Evolutionary conservation across 345 rosid species (phyloP), one percentile per base, ranked within the genome.

Genomic region (Camelina laxa): DNA sequence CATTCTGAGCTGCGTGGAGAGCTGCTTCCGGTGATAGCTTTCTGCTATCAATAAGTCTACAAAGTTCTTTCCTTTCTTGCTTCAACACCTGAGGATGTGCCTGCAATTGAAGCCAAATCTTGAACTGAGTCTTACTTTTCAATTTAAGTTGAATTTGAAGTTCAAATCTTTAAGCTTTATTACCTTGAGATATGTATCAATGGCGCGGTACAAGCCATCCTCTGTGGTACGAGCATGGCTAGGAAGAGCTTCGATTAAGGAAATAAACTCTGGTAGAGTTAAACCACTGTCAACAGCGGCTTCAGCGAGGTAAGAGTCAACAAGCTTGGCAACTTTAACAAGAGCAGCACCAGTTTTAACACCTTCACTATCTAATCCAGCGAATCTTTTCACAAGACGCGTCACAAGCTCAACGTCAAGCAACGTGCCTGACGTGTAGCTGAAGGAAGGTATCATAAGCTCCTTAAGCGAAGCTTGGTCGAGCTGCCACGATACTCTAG

Each of bases 401-500:
- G 76, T 78, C 60, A 90, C 88, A n/a, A 91, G 87, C 85, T 84
- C 97, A 30, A 90, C 86, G 68, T 94, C 98, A 5, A 94, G 84
- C 71, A 91, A 53, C 10, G 95, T 90, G 21, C 79, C 78, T 39
- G 87, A 81, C 10, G 89, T 88, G 82, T 91, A 93, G 72, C 93
- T 90, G 24, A 91, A 94, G 15, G 91, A 90, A 1, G 98, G 98
- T 67, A 94, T 88, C 97, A 94, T 79, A 12, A 94, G 58, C 84
- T 94, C 98, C 80, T 87, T 91, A 39, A 94, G 69, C 3, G 95
- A 88, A 27, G 98, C 98, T 60, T 86, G 88, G 75, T 94, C 97
- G 0, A 94, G 85, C 73, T 90, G 96, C 97, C 91, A 84, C 0
- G 96, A 83, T 15, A 88, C 80, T 81, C 93, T 80, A 61, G 74